These are phyloP conservation scores for Quercus berberidifolia DNA, from an alignment of 306 rosid species.

Conservation along the genomic window DNA sequence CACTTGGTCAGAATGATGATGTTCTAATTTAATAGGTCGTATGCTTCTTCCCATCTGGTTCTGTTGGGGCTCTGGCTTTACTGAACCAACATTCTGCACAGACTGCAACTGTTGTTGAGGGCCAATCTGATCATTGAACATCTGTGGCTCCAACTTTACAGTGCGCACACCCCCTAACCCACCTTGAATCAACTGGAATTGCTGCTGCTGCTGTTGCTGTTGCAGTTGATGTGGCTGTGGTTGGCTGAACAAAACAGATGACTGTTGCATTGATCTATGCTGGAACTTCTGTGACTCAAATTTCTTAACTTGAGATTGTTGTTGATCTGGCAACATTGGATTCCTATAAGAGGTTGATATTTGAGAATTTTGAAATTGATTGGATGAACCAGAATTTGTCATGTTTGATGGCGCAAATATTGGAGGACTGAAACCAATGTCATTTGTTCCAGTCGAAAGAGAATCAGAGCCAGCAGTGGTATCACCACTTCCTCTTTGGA, in stretches of 20 bases:
- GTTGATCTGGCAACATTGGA: constrained; percentile 71
- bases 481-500: constrained; percentile 68
- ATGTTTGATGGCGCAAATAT: constrained; percentile 54
- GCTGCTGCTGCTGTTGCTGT: constrained; percentile 68
- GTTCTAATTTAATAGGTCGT: constrained; percentile 62
- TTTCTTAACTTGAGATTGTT: constrained; percentile 55
- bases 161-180: constrained; percentile 56
- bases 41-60: constrained; percentile 49
- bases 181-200: constrained; percentile 74
- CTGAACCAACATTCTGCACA: constrained; percentile 57
- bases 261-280: constrained; percentile 75
- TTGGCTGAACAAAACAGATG: constrained; percentile 60
- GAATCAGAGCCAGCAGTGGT: constrained; percentile 70
- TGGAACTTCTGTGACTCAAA: constrained; percentile 71
- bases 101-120: constrained; percentile 61
- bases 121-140: constrained; percentile 60
- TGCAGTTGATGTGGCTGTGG: constrained; percentile 19
- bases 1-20: constrained; percentile 69
- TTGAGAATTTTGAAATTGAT: constrained; percentile 76
- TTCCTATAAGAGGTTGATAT: constrained; percentile 57
- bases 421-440: constrained; percentile 54
- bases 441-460: constrained; percentile 63
- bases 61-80: constrained; percentile 81
- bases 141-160: constrained; percentile 84
- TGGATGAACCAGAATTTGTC: constrained; percentile 54